Percentiles rank a stretch among this genome's conserved stretches.
Conservation (phyloP, 129 eudicot genomes). For the Lactuca sativa region DNA sequence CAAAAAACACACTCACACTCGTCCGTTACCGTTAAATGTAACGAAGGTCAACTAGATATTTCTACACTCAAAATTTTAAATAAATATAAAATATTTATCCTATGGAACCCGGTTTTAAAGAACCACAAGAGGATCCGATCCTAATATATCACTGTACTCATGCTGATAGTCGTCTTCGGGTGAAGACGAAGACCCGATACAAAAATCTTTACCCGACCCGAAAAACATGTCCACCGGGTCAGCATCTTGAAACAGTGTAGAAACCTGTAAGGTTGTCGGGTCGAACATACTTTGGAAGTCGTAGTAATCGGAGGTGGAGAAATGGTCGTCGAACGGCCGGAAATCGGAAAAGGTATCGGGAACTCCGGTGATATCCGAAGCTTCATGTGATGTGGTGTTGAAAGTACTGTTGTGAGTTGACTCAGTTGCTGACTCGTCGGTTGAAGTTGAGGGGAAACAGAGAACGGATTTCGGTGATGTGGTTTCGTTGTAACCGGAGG, state of each 20-base stretch:
- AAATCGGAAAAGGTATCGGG: conserved; percentile 34
- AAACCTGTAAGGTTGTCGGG: conserved; percentile 11
- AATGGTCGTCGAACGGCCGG: conserved; percentile 28
- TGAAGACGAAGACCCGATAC: conserved; percentile 23
- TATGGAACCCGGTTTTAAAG: conserved; percentile 12
- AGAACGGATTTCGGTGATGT: conserved; percentile 66
- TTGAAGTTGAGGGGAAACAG: conserved; percentile 32
- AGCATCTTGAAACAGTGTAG: conserved; percentile 15
- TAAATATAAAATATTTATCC: not conserved
- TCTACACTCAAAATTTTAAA: not conserved
- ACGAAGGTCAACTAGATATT: conserved; percentile 19
- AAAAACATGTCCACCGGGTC: conserved; percentile 15
- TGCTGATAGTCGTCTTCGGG: conserved; percentile 46
- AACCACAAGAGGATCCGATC: conserved; percentile 72
- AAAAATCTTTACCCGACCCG: conserved; percentile 30
- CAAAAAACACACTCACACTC: conserved; percentile 5
- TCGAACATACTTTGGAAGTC: conserved; percentile 47
- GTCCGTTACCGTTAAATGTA: conserved; percentile 26
- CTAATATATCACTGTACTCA: conserved; percentile 68
- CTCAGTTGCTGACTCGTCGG: conserved; percentile 31
- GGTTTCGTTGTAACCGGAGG: conserved; percentile 39
- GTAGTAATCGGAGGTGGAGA: conserved; percentile 38
- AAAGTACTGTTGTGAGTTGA: conserved; percentile 1
- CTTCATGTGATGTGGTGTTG: conserved; percentile 18
- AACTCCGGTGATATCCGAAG: not conserved